Evolutionary conservation across 1,284 basidiomycete species (phyloP).

Genomic region (Trametes hirsuta): DNA sequence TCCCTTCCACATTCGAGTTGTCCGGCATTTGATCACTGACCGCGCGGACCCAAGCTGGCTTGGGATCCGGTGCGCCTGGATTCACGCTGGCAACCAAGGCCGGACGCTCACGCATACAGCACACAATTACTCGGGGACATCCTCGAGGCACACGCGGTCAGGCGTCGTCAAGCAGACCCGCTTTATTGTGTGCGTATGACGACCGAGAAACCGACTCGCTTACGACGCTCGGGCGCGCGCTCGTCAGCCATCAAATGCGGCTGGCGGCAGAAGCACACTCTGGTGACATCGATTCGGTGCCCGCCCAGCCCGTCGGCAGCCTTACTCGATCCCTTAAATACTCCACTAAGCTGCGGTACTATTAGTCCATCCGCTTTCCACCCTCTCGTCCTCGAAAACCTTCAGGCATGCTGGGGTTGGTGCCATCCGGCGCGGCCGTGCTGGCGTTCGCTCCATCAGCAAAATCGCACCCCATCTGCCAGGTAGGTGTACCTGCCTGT

Average conservation of each 20-base stretch:
- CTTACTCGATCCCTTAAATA: constrained; percentile 8
- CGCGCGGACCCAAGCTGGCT: too few species aligned
- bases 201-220: not conserved
- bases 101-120: constrained; percentile 2
- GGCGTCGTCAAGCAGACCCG: constrained; percentile 20
- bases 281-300: not conserved
- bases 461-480: too few species aligned
- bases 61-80: too few species aligned
- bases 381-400: not conserved
- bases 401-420: constrained; percentile 14
- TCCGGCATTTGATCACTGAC: too few species aligned
- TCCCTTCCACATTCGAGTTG: too few species aligned
- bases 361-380: not conserved
- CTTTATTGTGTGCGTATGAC: constrained; percentile 13
- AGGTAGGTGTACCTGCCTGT: too few species aligned
- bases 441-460: constrained; percentile 1
- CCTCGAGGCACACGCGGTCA: not conserved
- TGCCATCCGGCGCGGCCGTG: not conserved
- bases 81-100: not conserved
- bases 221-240: not conserved
- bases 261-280: constrained; percentile 10
- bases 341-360: not conserved
- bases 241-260: constrained; percentile 20
- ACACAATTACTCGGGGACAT: constrained; percentile 16
- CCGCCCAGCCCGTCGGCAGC: not conserved